These are phyloP conservation scores for Saksenaea vasiformis DNA, from an alignment of 371 early-diverging fungal genomes.

Conservation along the genomic window DNA sequence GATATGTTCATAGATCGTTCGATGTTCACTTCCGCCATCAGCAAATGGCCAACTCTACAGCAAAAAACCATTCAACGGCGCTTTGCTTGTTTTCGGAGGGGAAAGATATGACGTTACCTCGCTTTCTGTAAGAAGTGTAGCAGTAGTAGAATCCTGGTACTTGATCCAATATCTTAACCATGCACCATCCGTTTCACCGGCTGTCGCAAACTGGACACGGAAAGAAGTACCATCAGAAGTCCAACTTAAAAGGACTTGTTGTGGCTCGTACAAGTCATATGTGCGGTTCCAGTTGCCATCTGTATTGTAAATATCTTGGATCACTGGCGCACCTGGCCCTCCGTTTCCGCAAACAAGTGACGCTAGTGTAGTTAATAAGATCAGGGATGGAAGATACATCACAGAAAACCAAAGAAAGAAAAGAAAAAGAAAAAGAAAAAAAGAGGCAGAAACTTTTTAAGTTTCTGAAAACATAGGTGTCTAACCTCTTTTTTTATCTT, in stretches of 20 bases:
- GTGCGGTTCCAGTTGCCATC: slow-evolving; percentile 28
- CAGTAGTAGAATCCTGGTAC: background rate
- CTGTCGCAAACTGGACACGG: slow-evolving; percentile 27
- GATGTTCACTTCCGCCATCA: slow-evolving; percentile 34
- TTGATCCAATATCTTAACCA: slow-evolving; percentile 24
- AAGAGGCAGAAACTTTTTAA: too few relatives aligned
- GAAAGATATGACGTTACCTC: slow-evolving; percentile 4
- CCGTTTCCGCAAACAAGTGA: background rate
- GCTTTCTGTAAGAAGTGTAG: background rate
- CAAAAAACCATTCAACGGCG: background rate
- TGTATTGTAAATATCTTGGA: slow-evolving; percentile 12
- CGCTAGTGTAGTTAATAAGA: background rate
- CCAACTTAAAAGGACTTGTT: slow-evolving; percentile 26
- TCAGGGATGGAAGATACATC: background rate
- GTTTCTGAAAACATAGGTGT: background rate
- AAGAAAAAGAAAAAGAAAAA: too few relatives aligned
- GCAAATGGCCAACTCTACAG: slow-evolving; percentile 34
- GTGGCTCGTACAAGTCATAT: slow-evolving; percentile 20
- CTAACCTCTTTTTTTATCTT: too few relatives aligned
- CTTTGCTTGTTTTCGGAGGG: background rate
- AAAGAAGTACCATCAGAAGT: slow-evolving; percentile 13
- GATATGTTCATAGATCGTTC: slow-evolving; percentile 29
- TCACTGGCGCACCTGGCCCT: slow-evolving; percentile 11
- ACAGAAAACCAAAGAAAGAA: too few relatives aligned
- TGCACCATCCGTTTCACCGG: slow-evolving; percentile 7